Evolutionary conservation across 192 early-diverging fungal species (phyloP), one percentile per base, ranked within the genome.

Genomic region (Coemansia sp.): DNA sequence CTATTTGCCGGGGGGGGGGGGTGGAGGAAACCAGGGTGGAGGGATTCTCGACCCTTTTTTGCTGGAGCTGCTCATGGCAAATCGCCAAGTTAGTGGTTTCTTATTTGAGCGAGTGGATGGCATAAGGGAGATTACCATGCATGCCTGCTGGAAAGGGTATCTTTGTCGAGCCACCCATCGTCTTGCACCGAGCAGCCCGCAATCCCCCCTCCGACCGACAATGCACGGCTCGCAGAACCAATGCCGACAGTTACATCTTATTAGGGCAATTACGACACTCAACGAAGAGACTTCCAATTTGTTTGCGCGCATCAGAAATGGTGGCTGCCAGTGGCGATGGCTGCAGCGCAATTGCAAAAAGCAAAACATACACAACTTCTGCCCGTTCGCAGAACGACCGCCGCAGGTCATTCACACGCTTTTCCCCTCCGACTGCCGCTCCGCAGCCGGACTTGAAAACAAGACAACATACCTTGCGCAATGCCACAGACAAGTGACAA

Each of bases 51-150:
- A n/a, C 22, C 54, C 11, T 46, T 46, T 46, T 46, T 52, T 59
- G 57, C 65, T 67, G 65, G 57, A 32, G 64, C 64, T 21, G 51
- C 51, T 51, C 54, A n/a, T 19, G 57, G 65, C 50, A 59, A 67
- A 67, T 59, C 65, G 30, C 65, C 57, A 31, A 59, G 65, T 67
- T 67, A 67, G 65, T 53, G 57, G 57, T 67, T 67, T 52, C 65
- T 59, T 67, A 58, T 66, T 66, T 30, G 56, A 51, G 64, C 50
- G 31, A 30, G 29, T 6, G 25, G 30, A 36, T 23, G 55, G 57
- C 19, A 29, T 31, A 50, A 51, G 25, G 24, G 50, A 53, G 65
- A 67, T 67, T 67, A 67, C 31, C 65, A 67, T 59, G 65, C 65
- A 67, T 67, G 46, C 46, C 39, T 46, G 39, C 27, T 29, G 11